Percentiles rank a stretch among this genome's conserved stretches.
Conservation (phyloP, 2,329 filamentous ascomycete species). For the Sporothrix pseudoabietina region DNA sequence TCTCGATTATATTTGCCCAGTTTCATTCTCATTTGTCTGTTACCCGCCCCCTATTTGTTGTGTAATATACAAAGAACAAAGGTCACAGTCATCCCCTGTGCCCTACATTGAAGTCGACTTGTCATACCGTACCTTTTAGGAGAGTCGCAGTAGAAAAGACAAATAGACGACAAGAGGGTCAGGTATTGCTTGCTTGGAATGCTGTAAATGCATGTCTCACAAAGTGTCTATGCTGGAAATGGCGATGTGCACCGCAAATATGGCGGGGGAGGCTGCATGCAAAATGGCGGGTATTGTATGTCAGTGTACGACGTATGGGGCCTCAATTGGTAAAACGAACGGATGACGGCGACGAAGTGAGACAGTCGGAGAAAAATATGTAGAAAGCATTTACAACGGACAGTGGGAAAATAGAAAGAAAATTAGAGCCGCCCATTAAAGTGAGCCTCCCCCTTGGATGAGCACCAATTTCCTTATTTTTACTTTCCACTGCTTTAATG, state of each 20-base stretch:
- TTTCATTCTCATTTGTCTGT: slow-evolving; percentile 3
- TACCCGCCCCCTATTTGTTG: neutral
- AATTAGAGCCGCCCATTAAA: neutral
- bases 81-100: neutral
- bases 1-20: neutral
- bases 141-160: neutral
- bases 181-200: slow-evolving; percentile 1
- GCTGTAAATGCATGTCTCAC: slow-evolving; percentile 20
- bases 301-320: neutral
- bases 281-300: neutral
- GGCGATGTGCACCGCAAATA: slow-evolving; percentile 15
- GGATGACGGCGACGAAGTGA: neutral
- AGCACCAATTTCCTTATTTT: neutral
- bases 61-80: slow-evolving; percentile 3
- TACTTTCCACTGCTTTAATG: neutral
- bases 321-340: neutral
- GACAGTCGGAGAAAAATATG: neutral
- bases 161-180: neutral
- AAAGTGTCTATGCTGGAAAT: neutral
- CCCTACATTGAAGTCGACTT: neutral
- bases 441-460: neutral
- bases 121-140: neutral
- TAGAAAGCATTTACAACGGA: neutral
- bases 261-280: slow-evolving; percentile 13
- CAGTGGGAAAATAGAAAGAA: neutral